Percentiles rank a stretch among this genome's conserved stretches.
Evolutionary conservation across 345 rosid genomes (phyloP).

Genomic region (Aquilaria malaccensis): DNA sequence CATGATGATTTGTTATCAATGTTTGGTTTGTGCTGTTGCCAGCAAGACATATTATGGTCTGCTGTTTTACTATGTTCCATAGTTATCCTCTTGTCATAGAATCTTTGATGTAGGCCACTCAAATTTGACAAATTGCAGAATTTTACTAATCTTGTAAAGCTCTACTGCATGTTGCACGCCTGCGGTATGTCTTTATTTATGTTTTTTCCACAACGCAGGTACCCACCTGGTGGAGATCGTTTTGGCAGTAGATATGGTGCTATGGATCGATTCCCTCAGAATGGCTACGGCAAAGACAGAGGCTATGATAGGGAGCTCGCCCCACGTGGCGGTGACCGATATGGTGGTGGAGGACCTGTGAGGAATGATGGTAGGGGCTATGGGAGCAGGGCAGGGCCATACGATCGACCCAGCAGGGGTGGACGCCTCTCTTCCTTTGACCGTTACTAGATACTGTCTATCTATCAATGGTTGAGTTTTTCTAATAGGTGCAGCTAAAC

Average conservation of each 20-base stretch:
- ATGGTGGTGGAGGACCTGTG: constrained; percentile 64
- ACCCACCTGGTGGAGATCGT: constrained; percentile 64
- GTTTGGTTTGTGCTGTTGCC: too few relatives aligned
- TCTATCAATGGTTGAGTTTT: neutral
- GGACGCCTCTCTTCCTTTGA: constrained; percentile 68
- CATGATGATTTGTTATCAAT: neutral
- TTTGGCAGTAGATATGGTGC: constrained; percentile 65
- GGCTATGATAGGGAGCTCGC: constrained; percentile 67
- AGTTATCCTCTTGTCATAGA: too few relatives aligned
- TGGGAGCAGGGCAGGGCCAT: constrained; percentile 68
- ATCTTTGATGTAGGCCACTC: too few relatives aligned
- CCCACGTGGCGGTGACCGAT: constrained; percentile 58
- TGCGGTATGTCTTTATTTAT: too few relatives aligned
- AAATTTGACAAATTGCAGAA: too few relatives aligned
- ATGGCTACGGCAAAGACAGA: constrained; percentile 63
- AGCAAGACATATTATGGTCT: too few relatives aligned
- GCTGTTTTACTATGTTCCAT: too few relatives aligned
- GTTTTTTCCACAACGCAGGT: constrained; percentile 38
- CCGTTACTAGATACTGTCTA: constrained; percentile 37
- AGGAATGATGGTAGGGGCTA: constrained; percentile 62
- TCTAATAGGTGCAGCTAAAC: neutral
- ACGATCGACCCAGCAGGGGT: constrained; percentile 72
- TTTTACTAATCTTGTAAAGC: too few relatives aligned
- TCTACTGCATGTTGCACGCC: too few relatives aligned
- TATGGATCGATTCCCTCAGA: constrained; percentile 67